Conservation (phyloP, 495 filamentous ascomycete genomes). For the Trichoderma parareesei region DNA sequence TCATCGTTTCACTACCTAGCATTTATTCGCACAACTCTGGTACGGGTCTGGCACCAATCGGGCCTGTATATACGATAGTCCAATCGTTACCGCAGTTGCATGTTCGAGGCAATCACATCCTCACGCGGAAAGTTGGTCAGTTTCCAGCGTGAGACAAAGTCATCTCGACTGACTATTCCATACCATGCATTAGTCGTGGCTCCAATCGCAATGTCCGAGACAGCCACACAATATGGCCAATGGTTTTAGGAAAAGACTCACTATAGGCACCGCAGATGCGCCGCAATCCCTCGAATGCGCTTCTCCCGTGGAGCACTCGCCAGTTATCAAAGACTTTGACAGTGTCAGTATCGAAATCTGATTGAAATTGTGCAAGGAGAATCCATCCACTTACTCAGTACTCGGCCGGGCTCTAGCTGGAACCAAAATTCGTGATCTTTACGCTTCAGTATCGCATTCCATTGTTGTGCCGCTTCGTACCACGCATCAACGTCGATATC, state of each 20-base stretch:
- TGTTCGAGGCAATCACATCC: conserved; percentile 31
- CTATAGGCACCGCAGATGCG: conserved; percentile 86
- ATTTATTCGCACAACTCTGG: no score
- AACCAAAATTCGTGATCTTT: conserved; percentile 57
- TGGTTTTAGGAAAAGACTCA: conserved; percentile 34
- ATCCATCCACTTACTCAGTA: conserved; percentile 53
- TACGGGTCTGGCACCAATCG: no score
- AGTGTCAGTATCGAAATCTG: background rate
- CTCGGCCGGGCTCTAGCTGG: conserved; percentile 67
- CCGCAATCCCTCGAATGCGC: conserved; percentile 70
- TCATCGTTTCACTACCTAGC: no score
- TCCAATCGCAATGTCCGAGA: no score
- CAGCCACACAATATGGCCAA: no score
- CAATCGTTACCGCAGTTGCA: conserved; percentile 20
- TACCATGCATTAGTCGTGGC: no score
- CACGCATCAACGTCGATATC: conserved; percentile 42
- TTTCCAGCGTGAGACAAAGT: conserved; percentile 71
- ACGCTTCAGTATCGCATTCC: conserved; percentile 50
- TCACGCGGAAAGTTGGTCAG: conserved; percentile 57
- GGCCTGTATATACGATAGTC: no score
- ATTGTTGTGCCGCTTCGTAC: conserved; percentile 68
- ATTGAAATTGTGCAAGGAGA: background rate
- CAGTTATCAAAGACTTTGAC: conserved; percentile 87
- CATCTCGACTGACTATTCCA: conserved; percentile 67
- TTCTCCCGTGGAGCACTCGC: conserved; percentile 81